Evolutionary conservation across 495 filamentous ascomycete genomes (phyloP), one percentile per base, ranked within the genome.

Genomic region (Aspergillus haitiensis): DNA sequence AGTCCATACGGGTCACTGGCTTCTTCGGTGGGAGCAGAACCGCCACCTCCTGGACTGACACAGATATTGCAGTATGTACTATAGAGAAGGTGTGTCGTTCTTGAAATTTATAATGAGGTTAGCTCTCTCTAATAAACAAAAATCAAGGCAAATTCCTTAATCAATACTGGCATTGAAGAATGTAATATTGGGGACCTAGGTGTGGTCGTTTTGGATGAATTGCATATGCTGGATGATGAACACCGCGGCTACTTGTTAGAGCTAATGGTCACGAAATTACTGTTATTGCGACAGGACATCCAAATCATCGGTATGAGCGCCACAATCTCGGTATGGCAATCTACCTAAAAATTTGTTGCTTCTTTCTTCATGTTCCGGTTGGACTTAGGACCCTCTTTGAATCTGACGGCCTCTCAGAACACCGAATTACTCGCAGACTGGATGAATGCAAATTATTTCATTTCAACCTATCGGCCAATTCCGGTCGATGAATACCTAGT

Each of bases 261-360:
- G 68, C 72, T 93, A n/a, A 84, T 93, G 75, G 84, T 86, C 6
- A 89, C 90, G 4, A 94, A 94, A 60, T 66, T 93, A 27, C 70
- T 93, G 7, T 81, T 87, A 52, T 74, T 93, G 10, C 87, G 83
- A 42, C 82, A 88, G 58, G 75, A 78, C 44, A 81, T 91, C 31
- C 90, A 94, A 63, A 85, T 94, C 27, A 77, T 93, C 53, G 90
- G 86, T 58, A 93, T 93, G 90, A 92, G 90, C 59, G 90, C 90
- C 13, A 93, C 90, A 3, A 70, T 93, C 35, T 85, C 86, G 45
- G 87, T 90, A 73, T 53, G 81, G 59, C 9, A 32, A 45, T 45
- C 16, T 35, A 11, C 15, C 11, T 4, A 10, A 15, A 27, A 44
- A n/a, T 45, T 46, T 8, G 27, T 40, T n/a, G 36, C 10, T 31